Evolutionary conservation across 2,329 filamentous ascomycete species (phyloP).

Genomic region (Paraphoma chrysanthemicola): DNA sequence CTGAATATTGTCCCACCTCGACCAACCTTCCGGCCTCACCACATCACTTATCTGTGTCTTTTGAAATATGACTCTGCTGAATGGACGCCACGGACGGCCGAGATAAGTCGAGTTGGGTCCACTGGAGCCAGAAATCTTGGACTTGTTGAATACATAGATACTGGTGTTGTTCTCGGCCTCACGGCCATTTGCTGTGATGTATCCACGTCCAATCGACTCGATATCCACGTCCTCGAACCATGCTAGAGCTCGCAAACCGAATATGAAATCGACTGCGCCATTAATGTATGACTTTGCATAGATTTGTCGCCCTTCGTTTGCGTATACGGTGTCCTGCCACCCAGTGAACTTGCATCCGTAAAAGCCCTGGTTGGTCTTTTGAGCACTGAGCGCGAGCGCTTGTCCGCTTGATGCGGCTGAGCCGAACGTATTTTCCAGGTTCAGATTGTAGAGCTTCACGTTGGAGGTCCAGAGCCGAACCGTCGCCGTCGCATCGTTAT

Average conservation of each 20-base stretch:
- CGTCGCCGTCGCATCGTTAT: conserved; percentile 61
- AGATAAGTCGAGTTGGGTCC: conserved; percentile 50
- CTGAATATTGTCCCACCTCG: conserved; percentile 29
- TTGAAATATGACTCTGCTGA: conserved; percentile 58
- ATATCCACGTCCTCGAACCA: conserved; percentile 54
- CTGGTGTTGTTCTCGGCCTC: conserved; percentile 34
- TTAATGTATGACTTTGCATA: conserved; percentile 63
- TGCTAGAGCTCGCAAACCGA: conserved; percentile 54
- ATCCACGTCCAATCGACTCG: conserved; percentile 18
- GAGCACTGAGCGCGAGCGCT: conserved; percentile 60
- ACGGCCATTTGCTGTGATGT: conserved; percentile 30
- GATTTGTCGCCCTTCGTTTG: conserved; percentile 57
- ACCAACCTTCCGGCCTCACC: conserved; percentile 66
- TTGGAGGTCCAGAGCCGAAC: conserved; percentile 54
- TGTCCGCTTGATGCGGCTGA: conserved; percentile 31
- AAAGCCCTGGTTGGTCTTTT: conserved; percentile 58
- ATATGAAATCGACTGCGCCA: conserved; percentile 66
- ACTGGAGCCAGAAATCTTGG: conserved; percentile 49
- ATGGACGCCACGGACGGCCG: conserved; percentile 58
- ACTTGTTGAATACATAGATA: conserved; percentile 62
- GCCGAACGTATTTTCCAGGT: conserved; percentile 55
- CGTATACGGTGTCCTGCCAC: conserved; percentile 59
- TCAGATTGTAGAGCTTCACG: conserved; percentile 66
- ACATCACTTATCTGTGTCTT: conserved; percentile 58
- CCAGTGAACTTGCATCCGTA: conserved; percentile 62